phyloP scores from a whole-genome alignment of 139 green algal genomes.

The Prasinococcaceae sp. region DNA sequence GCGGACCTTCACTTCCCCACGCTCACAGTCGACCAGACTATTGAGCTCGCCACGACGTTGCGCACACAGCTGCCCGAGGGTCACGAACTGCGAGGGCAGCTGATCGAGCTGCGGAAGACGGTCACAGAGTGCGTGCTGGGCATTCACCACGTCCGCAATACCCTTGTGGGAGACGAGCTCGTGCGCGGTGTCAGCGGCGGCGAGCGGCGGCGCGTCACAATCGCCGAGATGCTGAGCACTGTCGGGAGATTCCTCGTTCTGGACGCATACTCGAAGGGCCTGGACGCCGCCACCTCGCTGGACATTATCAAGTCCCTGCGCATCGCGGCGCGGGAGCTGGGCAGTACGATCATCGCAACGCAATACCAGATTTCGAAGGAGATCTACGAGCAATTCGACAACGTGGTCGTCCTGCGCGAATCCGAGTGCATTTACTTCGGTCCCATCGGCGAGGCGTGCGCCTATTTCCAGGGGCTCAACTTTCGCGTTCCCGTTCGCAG shows the following conservation, averaged over 20 bases:
- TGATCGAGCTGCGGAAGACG: too few relatives aligned
- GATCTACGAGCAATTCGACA: conserved; percentile 42
- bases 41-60: too few relatives aligned
- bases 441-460: conserved; percentile 8
- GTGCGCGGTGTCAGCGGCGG: conserved; percentile 54
- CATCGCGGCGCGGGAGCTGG: not conserved
- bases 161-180: conserved; percentile 53
- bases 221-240: conserved; percentile 42
- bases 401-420: conserved; percentile 45
- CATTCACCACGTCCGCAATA: conserved; percentile 30
- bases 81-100: too few relatives aligned
- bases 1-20: too few relatives aligned
- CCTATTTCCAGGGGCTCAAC: not conserved
- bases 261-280: conserved; percentile 42
- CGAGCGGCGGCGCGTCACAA: conserved; percentile 51
- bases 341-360: conserved; percentile 41
- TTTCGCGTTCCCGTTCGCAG: not conserved
- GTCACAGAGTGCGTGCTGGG: too few relatives aligned
- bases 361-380: conserved; percentile 70
- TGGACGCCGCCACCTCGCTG: conserved; percentile 55
- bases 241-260: conserved; percentile 29
- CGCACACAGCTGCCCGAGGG: too few relatives aligned
- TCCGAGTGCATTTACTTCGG: conserved; percentile 51
- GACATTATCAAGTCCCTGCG: conserved; percentile 14
- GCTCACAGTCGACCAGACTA: too few relatives aligned